Conservation (phyloP, 1,284 basidiomycete genomes). For the Dichomitus squalens region DNA sequence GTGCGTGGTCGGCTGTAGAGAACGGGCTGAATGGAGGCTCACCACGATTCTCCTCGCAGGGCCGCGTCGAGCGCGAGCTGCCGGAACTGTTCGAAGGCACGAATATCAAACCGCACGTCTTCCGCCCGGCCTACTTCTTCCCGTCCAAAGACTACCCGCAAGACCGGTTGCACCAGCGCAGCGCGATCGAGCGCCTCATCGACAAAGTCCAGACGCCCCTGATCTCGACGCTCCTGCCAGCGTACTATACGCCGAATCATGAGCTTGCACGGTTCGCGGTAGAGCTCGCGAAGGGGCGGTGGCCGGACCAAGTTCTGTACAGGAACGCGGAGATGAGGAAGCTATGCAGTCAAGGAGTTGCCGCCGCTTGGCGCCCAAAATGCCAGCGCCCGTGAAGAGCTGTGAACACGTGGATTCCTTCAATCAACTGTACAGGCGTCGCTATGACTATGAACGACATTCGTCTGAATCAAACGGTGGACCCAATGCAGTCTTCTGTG, state of each 20-base stretch:
- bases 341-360: conserved; percentile 25
- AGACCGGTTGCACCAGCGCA: conserved; percentile 34
- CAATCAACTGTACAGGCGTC: no score
- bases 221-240: conserved; percentile 18
- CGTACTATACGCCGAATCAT: conserved; percentile 24
- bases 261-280: conserved; percentile 31
- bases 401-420: no score
- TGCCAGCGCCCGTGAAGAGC: background rate
- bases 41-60: conserved; percentile 22
- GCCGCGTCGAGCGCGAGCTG: conserved; percentile 34
- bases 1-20: background rate
- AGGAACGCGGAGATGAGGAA: conserved; percentile 26
- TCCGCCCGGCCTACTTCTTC: conserved; percentile 37
- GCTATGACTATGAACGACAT: no score
- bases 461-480: no score
- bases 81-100: conserved; percentile 24
- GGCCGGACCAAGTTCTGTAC: conserved; percentile 28
- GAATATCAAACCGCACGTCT: conserved; percentile 28
- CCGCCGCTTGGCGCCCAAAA: background rate
- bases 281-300: conserved; percentile 35
- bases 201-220: conserved; percentile 22
- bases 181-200: conserved; percentile 8
- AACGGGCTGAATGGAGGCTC: background rate
- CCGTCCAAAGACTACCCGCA: conserved; percentile 32
- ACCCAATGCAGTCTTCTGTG: no score